Percentiles rank a stretch among this genome's conserved stretches.
Evolutionary conservation across 2,329 filamentous ascomycete species (phyloP).

Genomic region (Waltergamsia citrina): DNA sequence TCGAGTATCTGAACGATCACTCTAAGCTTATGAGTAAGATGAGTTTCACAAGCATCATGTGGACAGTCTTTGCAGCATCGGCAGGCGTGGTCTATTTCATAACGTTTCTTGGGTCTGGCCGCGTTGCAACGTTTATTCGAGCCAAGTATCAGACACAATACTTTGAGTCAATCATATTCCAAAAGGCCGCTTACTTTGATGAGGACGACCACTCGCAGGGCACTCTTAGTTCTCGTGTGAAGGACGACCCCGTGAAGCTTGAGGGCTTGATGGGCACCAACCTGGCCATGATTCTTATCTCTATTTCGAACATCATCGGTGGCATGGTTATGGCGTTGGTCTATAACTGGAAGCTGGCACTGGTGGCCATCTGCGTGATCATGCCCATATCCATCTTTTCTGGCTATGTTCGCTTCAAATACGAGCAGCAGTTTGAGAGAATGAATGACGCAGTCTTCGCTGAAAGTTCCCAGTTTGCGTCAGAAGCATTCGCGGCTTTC

Average conservation of each 20-base stretch:
- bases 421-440: slow-evolving; percentile 58
- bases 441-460: slow-evolving; percentile 60
- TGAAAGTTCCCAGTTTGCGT: slow-evolving; percentile 64
- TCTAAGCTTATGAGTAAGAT: slow-evolving; percentile 27
- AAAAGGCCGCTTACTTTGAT: slow-evolving; percentile 53
- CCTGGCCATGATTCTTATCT: slow-evolving; percentile 52
- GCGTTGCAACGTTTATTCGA: slow-evolving; percentile 37
- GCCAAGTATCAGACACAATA: slow-evolving; percentile 50
- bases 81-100: slow-evolving; percentile 43
- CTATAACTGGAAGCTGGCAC: slow-evolving; percentile 68
- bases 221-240: slow-evolving; percentile 46
- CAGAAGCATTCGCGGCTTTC: slow-evolving; percentile 65
- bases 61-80: slow-evolving; percentile 45
- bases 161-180: slow-evolving; percentile 48
- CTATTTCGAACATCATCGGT: slow-evolving; percentile 56
- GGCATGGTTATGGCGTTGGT: slow-evolving; percentile 57
- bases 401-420: slow-evolving; percentile 41
- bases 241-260: slow-evolving; percentile 47
- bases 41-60: slow-evolving; percentile 59
- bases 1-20: slow-evolving; percentile 20
- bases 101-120: slow-evolving; percentile 26
- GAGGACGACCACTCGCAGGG: slow-evolving; percentile 49
- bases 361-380: slow-evolving; percentile 56
- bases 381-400: slow-evolving; percentile 38
- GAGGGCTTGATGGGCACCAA: slow-evolving; percentile 55